Percentiles rank a stretch among this genome's conserved stretches.
phyloP scores from a whole-genome alignment of 345 rosid genomes.

The Bretschneidera sinensis region DNA sequence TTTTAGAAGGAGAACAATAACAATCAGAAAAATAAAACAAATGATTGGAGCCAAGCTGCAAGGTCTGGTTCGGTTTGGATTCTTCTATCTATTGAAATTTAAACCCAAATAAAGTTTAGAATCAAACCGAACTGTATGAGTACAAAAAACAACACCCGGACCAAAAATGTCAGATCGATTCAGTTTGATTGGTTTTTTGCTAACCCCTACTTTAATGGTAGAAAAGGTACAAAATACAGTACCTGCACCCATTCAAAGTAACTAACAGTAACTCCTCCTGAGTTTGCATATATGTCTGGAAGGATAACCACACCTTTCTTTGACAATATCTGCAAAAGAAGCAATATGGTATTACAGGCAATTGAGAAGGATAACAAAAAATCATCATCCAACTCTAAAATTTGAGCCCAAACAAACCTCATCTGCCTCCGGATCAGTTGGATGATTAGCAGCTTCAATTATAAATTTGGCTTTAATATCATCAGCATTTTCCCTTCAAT shows the following conservation, averaged over 20 bases:
- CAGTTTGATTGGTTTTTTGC: too few species aligned
- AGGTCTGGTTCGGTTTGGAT: too few species aligned
- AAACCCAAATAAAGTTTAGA: too few species aligned
- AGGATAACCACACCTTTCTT: conserved; percentile 91
- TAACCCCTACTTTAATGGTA: too few species aligned
- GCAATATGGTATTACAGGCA: neutral
- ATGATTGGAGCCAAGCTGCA: neutral
- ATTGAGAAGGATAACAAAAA: neutral
- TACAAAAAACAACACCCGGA: too few species aligned
- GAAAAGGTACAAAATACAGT: conserved; percentile 3
- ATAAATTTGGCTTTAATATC: conserved; percentile 85
- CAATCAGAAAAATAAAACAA: too few species aligned
- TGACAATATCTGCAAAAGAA: conserved; percentile 53
- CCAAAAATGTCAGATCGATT: too few species aligned
- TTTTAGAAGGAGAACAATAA: too few species aligned
- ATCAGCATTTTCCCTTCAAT: conserved; percentile 73
- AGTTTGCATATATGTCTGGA: conserved; percentile 93
- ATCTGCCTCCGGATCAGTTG: conserved; percentile 96
- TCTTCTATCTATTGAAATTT: too few species aligned
- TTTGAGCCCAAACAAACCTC: conserved; percentile 36
- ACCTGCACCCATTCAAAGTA: conserved; percentile 99
- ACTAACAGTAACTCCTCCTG: conserved; percentile 96
- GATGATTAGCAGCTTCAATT: conserved; percentile 94
- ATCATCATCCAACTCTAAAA: neutral
- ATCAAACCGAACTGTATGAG: too few species aligned